Evolutionary conservation across 805 yeast species (phyloP), one percentile per base, ranked within the genome.

Genomic region (Jamesozyma spencerorum): DNA sequence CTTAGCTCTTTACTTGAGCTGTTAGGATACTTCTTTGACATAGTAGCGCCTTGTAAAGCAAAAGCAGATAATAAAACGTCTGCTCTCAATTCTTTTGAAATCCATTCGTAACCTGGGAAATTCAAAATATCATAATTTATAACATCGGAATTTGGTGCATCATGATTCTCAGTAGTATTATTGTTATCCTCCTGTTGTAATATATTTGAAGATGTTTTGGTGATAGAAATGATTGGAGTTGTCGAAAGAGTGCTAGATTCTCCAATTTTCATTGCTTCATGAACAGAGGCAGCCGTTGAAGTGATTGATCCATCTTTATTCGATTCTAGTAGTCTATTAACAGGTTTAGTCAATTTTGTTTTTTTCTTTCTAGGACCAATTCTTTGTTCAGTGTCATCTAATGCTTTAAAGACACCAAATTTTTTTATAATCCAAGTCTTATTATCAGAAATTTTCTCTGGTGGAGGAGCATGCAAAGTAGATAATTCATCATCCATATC

Each of bases 61-160:
- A 85, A 80, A 0, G 87, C 87, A 0, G 87, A 79, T 45, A 81
- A 62, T 20, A 81, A 60, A 0, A 86, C 87, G 50, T 81, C 87
- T 47, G 79, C 85, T 38, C 82, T 57, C 35, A 81, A 64, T 52
- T 81, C 88, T 41, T 73, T 77, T 13, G 86, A 77, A 18, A 81
- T 65, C 86, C 86, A 81, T 29, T 47, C 46, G 31, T 37, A 44
- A 2, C 45, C 47, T 2, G 49, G 47, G 19, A 43, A 30, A 32
- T 39, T 39, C 12, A 30, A 38, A n/a, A 40, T 3, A 29, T 34
- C 26, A 18, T 34, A 19, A 15, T 35, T 38, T 13, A 24, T 22
- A 8, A 13, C 13, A 6, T 24, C 19, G 6, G 35, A 22, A 10
- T 22, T 22, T 22, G 26, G 10, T 7, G 10, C 26, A 22, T 22